Base-by-base conservation (phyloP, 2,329 filamentous ascomycete genomes). In the Phaeosphaeria sp. region DNA sequence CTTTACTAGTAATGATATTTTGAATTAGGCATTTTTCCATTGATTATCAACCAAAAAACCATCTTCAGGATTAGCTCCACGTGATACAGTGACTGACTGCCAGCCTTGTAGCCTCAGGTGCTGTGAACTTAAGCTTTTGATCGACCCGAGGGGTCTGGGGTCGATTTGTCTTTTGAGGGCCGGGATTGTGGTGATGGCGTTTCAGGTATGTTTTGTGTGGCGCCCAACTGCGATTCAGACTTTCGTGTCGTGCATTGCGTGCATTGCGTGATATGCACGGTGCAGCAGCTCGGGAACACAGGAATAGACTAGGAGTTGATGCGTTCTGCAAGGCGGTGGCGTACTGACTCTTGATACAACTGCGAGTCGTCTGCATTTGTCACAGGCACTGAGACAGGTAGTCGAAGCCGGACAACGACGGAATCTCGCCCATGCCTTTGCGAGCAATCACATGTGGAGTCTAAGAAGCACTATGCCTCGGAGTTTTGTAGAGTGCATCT, bases 1-100 rank as follows among this genome's bases (percentile, higher is more conserved):
- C 58, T 46, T 65, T 66, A 61, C 57, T 64, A 46, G 25, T 56
- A 46, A 51, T 52, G 52, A 44, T 57, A 21, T 22, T 54, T 46
- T 36, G 30, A 36, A 11, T 36, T 13, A 3, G 7, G n/a, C n/a
- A 6, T 36, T 36, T 36, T 36, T 4, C 25, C 25, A 27, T 27
- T 27, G 5, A 27, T 36, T 13, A 15, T 36, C 30, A 36, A 36
- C 3, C 25, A 30, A 30, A 30, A 30, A 30, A 15, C 13, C 30
- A 13, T 6, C 30, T 36, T 15, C 30, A 36, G 5, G 25, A 27
- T 27, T 9, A 9, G 9, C 9, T 27, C 25, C 9, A 9, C 25
- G 4, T 27, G 25, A 9, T 4, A 5, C 9, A 27, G 25, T 27
- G 25, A 27, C 25, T 27, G 25, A 27, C 25, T n/a, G n/a, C n/a